Evolutionary conservation across 2,329 filamentous ascomycete species (phyloP).

Genomic region (Botryotinia convoluta): DNA sequence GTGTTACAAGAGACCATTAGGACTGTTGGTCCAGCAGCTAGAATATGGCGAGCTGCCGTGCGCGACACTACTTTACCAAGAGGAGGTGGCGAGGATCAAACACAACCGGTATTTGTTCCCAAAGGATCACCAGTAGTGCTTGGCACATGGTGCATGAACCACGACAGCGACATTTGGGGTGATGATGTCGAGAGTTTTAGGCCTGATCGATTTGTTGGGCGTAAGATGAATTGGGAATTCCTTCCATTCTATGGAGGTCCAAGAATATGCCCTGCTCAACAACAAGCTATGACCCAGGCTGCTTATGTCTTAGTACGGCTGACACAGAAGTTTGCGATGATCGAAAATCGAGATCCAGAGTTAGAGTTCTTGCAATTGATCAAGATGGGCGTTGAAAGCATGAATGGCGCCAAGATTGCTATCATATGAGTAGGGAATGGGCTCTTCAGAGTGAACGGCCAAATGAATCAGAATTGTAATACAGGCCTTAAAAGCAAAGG

Average conservation of each 20-base stretch:
- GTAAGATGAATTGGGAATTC: slow-evolving; percentile 67
- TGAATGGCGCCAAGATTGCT: slow-evolving; percentile 1
- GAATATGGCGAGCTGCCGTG: slow-evolving; percentile 24
- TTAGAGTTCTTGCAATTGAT: slow-evolving; percentile 12
- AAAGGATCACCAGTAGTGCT: slow-evolving; percentile 29
- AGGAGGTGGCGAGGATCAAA: slow-evolving; percentile 35
- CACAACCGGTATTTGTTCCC: slow-evolving; percentile 30
- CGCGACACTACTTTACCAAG: slow-evolving; percentile 33
- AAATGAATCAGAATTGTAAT: not conserved
- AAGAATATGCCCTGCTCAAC: slow-evolving; percentile 49
- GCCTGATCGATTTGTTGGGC: slow-evolving; percentile 69
- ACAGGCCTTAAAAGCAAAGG: not conserved
- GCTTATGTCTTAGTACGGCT: slow-evolving; percentile 19
- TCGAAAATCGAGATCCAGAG: slow-evolving; percentile 21
- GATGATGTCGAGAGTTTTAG: slow-evolving; percentile 65
- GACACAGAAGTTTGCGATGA: slow-evolving; percentile 10
- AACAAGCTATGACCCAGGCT: slow-evolving; percentile 20
- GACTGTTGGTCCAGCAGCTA: not conserved
- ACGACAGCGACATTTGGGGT: slow-evolving; percentile 61
- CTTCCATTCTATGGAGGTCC: slow-evolving; percentile 71
- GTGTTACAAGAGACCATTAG: slow-evolving; percentile 53
- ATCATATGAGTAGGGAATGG: not conserved
- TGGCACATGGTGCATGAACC: slow-evolving; percentile 30
- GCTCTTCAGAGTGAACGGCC: not conserved
- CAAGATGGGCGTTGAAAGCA: slow-evolving; percentile 9